Evolutionary conservation across 345 rosid species (phyloP).

Genomic region (Passiflora organensis): DNA sequence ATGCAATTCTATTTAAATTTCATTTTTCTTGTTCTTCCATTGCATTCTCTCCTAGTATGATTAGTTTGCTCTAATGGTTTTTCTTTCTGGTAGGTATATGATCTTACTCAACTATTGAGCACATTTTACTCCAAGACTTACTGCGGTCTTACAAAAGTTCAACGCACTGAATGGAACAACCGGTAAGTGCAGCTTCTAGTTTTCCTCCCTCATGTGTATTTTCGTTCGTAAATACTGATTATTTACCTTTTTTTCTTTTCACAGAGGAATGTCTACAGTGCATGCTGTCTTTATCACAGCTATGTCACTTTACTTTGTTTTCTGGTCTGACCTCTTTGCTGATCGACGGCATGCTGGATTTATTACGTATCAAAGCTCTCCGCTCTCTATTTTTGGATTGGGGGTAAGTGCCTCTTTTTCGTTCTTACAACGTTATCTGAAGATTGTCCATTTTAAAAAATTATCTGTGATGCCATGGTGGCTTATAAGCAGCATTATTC

Average conservation of each 20-base stretch:
- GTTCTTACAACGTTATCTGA: background rate
- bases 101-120: constrained; percentile 22
- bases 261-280: constrained; percentile 25
- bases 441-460: no score
- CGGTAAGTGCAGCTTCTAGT: constrained; percentile 15
- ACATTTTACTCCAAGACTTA: constrained; percentile 25
- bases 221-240: background rate
- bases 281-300: constrained; percentile 24
- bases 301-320: constrained; percentile 23
- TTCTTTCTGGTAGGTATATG: constrained; percentile 16
- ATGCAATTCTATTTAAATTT: background rate
- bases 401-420: constrained; percentile 16
- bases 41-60: background rate
- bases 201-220: background rate
- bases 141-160: constrained; percentile 23
- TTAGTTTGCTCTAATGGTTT: background rate
- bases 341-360: constrained; percentile 13
- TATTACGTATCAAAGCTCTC: constrained; percentile 21
- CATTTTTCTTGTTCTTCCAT: no score
- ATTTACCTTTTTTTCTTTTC: constrained; percentile 3
- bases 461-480: no score
- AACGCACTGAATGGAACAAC: constrained; percentile 29
- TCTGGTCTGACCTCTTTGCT: constrained; percentile 29
- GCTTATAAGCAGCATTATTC: no score
- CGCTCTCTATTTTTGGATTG: constrained; percentile 21